Evolutionary conservation across 371 early-diverging fungal genomes (phyloP), one percentile per base, ranked within the genome.

Genomic region (Entomophthora muscae): DNA sequence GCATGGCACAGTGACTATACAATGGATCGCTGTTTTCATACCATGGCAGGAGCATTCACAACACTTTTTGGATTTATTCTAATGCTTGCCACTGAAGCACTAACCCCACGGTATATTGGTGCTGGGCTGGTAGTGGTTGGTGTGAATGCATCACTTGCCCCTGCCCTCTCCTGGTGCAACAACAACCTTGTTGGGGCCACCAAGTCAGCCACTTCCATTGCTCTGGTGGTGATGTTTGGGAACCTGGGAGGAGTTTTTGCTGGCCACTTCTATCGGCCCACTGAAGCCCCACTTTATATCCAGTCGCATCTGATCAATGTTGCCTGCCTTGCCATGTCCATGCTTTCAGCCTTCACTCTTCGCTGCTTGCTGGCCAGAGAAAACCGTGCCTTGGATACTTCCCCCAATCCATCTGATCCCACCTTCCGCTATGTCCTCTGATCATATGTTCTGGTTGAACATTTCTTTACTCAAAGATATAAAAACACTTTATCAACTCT

Each of bases 101-200:
- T 33, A 26, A 64, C 62, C 63, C 67, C 68, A 12, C 64, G 62
- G 51, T 69, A 69, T 23, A 13, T 64, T n/a, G 66, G 65, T 0
- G 59, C 63, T 12, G 65, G 56, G 10, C 28, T 69, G 13, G 67
- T 64, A 1, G 56, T 68, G 1, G 53, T 61, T 1, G 72, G 72
- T 0, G 64, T 66, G 42, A 62, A 66, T 0, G 65, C 70, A 0
- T 54, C 56, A 0, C 55, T 64, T 0, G 32, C 66, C 10, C 52
- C 68, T 22, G n/a, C 68, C 32, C 56, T 62, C 2, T 66, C 70
- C 0, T 71, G 69, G 71, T 74, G 79, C 61, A 71, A 75, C 13
- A 77, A 72, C 67, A 83, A 80, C 27, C 72, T 79, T 42, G 78
- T 78, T 63, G 82, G 81, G 0, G 75, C 78, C 57, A 79, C 80